Evolutionary conservation across 1,284 basidiomycete species (phyloP).

Genomic region (Trichosporon sp.): DNA sequence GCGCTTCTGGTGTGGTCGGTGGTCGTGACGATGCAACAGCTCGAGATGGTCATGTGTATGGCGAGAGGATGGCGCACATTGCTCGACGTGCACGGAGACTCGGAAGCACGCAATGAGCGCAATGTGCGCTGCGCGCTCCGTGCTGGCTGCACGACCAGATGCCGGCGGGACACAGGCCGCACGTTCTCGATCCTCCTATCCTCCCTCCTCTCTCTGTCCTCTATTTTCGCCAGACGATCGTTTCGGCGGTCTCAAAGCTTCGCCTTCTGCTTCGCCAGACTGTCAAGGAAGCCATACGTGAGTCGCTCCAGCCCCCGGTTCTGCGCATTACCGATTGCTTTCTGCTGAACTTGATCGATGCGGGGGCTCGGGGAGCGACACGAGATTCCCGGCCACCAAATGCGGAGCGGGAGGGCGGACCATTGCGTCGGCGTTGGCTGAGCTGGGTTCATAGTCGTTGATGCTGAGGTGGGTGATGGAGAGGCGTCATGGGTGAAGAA

Average conservation of each 20-base stretch:
- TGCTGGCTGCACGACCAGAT: too few relatives aligned
- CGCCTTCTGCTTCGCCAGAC: slow-evolving; percentile 1
- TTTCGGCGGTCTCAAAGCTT: not conserved
- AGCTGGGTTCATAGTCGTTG: not conserved
- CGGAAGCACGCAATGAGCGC: too few relatives aligned
- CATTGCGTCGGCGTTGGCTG: not conserved
- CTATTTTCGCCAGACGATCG: too few relatives aligned
- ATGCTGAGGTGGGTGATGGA: not conserved
- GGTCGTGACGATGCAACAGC: too few relatives aligned
- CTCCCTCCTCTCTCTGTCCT: too few relatives aligned
- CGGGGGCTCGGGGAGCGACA: not conserved
- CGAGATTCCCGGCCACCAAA: too few relatives aligned
- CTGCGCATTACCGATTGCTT: not conserved
- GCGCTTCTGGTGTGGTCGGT: not conserved
- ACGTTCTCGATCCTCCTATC: too few relatives aligned
- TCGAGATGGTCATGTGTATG: too few relatives aligned
- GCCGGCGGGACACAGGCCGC: too few relatives aligned
- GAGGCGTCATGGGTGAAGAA: not conserved
- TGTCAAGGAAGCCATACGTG: not conserved
- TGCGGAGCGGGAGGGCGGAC: not conserved
- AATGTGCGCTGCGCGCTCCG: too few relatives aligned
- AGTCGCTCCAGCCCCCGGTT: not conserved
- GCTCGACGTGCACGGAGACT: too few relatives aligned
- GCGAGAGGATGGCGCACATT: too few relatives aligned
- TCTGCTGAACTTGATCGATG: not conserved